These are phyloP conservation scores for Boletales sp. DNA, from an alignment of 768 basidiomycete species.

Conservation along the genomic window DNA sequence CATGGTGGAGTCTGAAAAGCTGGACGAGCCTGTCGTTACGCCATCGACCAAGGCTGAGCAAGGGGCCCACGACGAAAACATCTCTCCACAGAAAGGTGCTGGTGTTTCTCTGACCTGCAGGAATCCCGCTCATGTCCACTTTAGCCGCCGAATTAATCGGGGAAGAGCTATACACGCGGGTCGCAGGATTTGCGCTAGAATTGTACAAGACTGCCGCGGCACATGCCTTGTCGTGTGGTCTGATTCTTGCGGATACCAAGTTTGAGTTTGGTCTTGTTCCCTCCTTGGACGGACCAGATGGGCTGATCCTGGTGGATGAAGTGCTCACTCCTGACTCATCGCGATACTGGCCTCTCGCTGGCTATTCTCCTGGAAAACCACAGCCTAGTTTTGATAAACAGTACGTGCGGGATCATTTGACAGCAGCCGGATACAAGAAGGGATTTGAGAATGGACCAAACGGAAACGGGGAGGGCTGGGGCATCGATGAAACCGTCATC, in stretches of 20 bases:
- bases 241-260: conserved; percentile 97
- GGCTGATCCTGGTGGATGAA: conserved; percentile 90
- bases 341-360: conserved; percentile 86
- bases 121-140: conserved; percentile 2
- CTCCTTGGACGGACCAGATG: conserved; percentile 31
- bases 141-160: conserved; percentile 68
- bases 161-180: conserved; percentile 52
- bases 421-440: conserved; percentile 65
- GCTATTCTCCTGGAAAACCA: conserved; percentile 66
- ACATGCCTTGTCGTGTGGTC: conserved; percentile 67
- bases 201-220: conserved; percentile 74
- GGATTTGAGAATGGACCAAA: conserved; percentile 74
- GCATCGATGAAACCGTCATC: conserved; percentile 72
- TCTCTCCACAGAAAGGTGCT: conserved; percentile 74
- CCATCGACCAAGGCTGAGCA: conserved; percentile 96
- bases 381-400: conserved; percentile 98
- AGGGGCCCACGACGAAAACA: conserved; percentile 95
- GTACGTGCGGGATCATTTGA: conserved; percentile 89
- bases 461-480: conserved; percentile 72
- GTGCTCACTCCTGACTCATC: conserved; percentile 97
- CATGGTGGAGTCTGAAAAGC: conserved; percentile 78
- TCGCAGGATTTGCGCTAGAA: conserved; percentile 58
- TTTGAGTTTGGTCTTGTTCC: conserved; percentile 92
- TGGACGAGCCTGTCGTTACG: conserved; percentile 85
- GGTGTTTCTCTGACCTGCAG: conserved; percentile 2